A percentile compares a stretch with the other conserved stretches of the same genome.
These are phyloP conservation scores for Helianthus tuberosus DNA, from an alignment of 129 eudicot species.

Conservation along the genomic window DNA sequence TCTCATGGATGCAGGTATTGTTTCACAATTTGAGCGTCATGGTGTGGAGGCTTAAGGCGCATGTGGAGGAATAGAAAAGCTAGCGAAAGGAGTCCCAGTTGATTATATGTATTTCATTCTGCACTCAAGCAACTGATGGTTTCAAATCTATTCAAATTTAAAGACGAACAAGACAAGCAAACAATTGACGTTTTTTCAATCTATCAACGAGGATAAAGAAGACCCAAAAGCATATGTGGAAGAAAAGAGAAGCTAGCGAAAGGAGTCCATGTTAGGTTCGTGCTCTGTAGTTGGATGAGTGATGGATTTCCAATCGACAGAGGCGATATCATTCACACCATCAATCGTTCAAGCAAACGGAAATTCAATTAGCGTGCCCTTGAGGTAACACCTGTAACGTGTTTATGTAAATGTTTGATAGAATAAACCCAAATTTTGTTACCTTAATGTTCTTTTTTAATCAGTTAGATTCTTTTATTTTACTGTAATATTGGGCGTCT, in stretches of 20 bases:
- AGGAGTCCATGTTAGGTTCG: constrained; percentile 60
- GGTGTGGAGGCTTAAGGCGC: constrained; percentile 22
- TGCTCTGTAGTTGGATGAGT: constrained; percentile 93
- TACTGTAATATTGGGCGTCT: too few relatives aligned
- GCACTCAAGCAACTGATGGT: constrained; percentile 34
- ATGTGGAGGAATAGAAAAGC: constrained; percentile 74
- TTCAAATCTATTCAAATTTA: constrained; percentile 31
- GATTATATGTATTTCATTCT: constrained; percentile 25
- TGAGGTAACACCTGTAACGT: constrained; percentile 54
- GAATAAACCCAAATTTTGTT: background rate
- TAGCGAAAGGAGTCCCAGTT: constrained; percentile 54
- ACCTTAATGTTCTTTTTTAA: too few relatives aligned
- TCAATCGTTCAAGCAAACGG: constrained; percentile 79
- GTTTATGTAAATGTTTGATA: constrained; percentile 57
- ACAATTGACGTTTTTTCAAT: constrained; percentile 17
- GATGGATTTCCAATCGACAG: constrained; percentile 82
- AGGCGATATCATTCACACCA: constrained; percentile 76
- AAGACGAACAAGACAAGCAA: constrained; percentile 3
- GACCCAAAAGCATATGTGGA: constrained; percentile 55
- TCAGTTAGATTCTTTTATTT: too few relatives aligned
- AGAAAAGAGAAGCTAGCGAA: constrained; percentile 70
- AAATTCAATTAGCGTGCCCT: constrained; percentile 75
- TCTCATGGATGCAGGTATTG: too few relatives aligned
- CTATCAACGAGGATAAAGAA: constrained; percentile 29
- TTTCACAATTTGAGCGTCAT: too few relatives aligned